Conservation (phyloP, 1,139 yeast genomes). For the Kluyveromyces sp. region DNA sequence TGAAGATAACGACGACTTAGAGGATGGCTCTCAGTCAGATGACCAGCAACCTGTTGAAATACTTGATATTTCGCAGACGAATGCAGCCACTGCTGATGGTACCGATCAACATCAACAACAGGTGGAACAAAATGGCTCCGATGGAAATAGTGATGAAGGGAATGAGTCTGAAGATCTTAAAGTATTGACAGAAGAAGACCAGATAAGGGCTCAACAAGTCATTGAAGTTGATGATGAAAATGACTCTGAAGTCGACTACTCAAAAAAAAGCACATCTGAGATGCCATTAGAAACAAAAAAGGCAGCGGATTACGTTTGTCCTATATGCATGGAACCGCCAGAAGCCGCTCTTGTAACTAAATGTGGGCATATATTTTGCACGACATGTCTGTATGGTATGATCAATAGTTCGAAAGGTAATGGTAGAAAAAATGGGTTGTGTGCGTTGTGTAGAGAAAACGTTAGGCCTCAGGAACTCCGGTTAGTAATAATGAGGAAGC, state of each 20-base stretch:
- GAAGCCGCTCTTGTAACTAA: conserved; percentile 39
- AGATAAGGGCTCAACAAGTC: conserved; percentile 3
- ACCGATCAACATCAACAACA: too few relatives aligned
- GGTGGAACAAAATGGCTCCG: too few relatives aligned
- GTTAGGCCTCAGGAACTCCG: conserved; percentile 31
- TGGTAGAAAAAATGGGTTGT: conserved; percentile 33
- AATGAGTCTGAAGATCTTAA: neutral
- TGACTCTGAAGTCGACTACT: neutral
- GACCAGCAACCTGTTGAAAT: too few relatives aligned
- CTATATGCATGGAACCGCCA: conserved; percentile 48
- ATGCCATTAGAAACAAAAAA: conserved; percentile 18
- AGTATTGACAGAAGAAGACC: conserved; percentile 1
- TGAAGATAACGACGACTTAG: too few relatives aligned
- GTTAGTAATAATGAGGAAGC: conserved; percentile 28
- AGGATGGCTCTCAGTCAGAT: too few relatives aligned
- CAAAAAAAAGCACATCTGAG: conserved; percentile 5
- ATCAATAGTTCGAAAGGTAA: conserved; percentile 37
- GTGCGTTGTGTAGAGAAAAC: conserved; percentile 42
- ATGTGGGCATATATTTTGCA: conserved; percentile 51
- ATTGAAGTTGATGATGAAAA: neutral
- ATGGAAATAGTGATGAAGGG: neutral
- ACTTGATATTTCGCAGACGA: too few relatives aligned
- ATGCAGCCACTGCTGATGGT: too few relatives aligned
- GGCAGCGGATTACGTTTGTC: conserved; percentile 37
- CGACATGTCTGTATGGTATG: conserved; percentile 43